A percentile compares a stretch with the other conserved stretches of the same genome.
These are phyloP conservation scores for Heimioporus sp. DNA, from an alignment of 768 basidiomycete genomes.

Conservation along the genomic window DNA sequence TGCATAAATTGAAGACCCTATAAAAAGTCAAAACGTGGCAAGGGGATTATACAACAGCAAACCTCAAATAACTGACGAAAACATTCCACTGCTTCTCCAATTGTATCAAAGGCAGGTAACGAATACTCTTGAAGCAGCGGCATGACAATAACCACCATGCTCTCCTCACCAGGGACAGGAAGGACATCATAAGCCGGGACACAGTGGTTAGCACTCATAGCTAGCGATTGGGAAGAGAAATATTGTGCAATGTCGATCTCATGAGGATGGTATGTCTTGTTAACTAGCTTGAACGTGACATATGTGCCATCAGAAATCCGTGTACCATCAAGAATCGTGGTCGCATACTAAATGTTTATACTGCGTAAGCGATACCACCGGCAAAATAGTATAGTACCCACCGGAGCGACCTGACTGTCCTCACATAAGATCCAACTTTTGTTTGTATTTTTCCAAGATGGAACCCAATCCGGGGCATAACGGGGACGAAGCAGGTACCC, in stretches of 20 bases:
- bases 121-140: conserved; percentile 32
- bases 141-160: conserved; percentile 28
- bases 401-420: background rate
- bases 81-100: conserved; percentile 20
- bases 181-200: conserved; percentile 26
- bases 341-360: conserved; percentile 4
- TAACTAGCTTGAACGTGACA: too few species aligned
- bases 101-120: conserved; percentile 23
- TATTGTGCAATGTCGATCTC: too few species aligned
- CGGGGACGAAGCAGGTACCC: conserved; percentile 20
- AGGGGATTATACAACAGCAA: background rate
- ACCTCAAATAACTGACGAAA: conserved; percentile 34
- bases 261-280: too few species aligned
- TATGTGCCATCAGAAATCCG: too few species aligned
- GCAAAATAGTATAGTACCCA: conserved; percentile 1
- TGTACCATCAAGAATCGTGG: conserved; percentile 26
- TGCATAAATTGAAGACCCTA: conserved; percentile 29
- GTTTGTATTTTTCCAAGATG: conserved; percentile 16
- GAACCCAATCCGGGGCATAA: conserved; percentile 19
- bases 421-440: background rate
- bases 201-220: too few species aligned
- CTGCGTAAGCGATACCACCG: too few species aligned
- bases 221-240: too few species aligned
- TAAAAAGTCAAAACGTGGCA: background rate
- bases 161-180: conserved; percentile 1